phyloP scores from a whole-genome alignment of 345 rosid species.

The Eucalyptus curtisii region DNA sequence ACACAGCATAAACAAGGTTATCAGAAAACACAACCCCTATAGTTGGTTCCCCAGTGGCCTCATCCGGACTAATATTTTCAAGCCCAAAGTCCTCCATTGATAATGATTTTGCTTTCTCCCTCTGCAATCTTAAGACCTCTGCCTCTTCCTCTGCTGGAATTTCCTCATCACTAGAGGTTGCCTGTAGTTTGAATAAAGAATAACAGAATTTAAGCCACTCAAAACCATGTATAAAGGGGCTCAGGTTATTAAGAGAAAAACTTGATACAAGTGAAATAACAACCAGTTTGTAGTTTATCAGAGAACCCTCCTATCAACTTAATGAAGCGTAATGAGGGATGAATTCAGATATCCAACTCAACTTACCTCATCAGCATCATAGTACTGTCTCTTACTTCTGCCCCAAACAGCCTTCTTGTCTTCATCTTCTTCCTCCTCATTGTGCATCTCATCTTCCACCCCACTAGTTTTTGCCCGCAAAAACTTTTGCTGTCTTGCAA shows the following conservation, averaged over 20 bases:
- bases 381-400: slow-evolving; percentile 13
- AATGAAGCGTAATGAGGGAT: too few species aligned
- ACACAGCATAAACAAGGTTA: not conserved
- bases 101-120: slow-evolving; percentile 27
- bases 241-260: too few species aligned
- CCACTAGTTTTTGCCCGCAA: slow-evolving; percentile 47
- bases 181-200: slow-evolving; percentile 16
- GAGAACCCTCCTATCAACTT: too few species aligned
- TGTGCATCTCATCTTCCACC: slow-evolving; percentile 59
- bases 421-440: slow-evolving; percentile 39
- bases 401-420: slow-evolving; percentile 37
- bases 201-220: not conserved
- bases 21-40: slow-evolving; percentile 38
- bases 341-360: too few species aligned
- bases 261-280: too few species aligned
- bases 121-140: slow-evolving; percentile 36
- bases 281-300: too few species aligned
- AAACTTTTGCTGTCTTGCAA: slow-evolving; percentile 50
- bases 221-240: too few species aligned
- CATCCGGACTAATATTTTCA: slow-evolving; percentile 36
- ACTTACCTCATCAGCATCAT: too few species aligned
- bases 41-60: slow-evolving; percentile 46
- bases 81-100: slow-evolving; percentile 68
- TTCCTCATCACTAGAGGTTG: slow-evolving; percentile 70
- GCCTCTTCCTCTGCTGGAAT: slow-evolving; percentile 52